A percentile compares a stretch with the other conserved stretches of the same genome.
Evolutionary conservation across 768 basidiomycete species (phyloP).

Genomic region (Pulveroboletus frians): DNA sequence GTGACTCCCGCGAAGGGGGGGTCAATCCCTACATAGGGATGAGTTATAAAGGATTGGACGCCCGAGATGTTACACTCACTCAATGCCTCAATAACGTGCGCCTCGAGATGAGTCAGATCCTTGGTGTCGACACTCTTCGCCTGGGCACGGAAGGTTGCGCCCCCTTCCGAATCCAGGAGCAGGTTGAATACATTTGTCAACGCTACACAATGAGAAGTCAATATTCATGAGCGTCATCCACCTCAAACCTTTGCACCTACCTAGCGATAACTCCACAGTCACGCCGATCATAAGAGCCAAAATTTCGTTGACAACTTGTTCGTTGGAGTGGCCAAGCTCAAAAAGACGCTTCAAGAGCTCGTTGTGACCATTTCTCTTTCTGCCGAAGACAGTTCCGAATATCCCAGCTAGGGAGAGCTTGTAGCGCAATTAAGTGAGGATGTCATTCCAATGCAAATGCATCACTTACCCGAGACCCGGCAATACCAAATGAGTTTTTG

Average conservation of each 20-base stretch:
- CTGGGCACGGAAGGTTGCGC: constrained; percentile 34
- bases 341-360: constrained; percentile 55
- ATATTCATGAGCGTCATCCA: not conserved
- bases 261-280: constrained; percentile 65
- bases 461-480: constrained; percentile 39
- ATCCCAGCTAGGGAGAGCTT: constrained; percentile 37
- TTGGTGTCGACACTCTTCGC: constrained; percentile 29
- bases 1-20: constrained; percentile 68
- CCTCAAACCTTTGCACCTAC: constrained; percentile 31
- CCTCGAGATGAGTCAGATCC: constrained; percentile 41
- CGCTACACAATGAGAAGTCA: constrained; percentile 33
- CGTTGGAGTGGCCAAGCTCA: constrained; percentile 49
- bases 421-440: not conserved
- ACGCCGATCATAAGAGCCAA: constrained; percentile 66
- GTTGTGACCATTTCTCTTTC: constrained; percentile 37
- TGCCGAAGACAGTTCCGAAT: constrained; percentile 47
- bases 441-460: not conserved
- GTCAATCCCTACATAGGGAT: constrained; percentile 49
- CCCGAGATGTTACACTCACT: constrained; percentile 41
- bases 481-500: constrained; percentile 42
- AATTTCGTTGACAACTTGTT: constrained; percentile 63
- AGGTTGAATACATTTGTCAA: constrained; percentile 62
- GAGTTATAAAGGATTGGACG: constrained; percentile 1
- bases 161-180: constrained; percentile 51
- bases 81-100: constrained; percentile 62